These are phyloP conservation scores for Penicillium sp. DNA, from an alignment of 2,329 filamentous ascomycete species.

Conservation along the genomic window DNA sequence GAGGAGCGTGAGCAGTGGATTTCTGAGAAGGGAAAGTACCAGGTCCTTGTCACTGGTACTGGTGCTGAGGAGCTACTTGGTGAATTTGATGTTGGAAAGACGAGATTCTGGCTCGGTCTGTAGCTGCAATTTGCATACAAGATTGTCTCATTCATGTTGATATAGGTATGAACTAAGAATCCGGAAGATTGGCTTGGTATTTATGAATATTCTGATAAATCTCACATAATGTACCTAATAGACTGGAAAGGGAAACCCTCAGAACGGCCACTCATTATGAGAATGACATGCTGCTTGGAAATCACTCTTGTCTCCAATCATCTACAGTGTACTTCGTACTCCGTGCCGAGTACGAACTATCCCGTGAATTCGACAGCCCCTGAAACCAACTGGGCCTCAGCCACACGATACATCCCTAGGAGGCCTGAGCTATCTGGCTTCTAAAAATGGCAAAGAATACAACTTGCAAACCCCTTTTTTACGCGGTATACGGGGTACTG, in stretches of 20 bases:
- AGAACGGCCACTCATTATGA: too few species aligned
- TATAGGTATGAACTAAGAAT: neutral
- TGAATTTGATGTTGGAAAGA: slow-evolving; percentile 61
- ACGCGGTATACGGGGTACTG: neutral
- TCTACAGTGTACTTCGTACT: too few species aligned
- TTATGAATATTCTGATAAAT: neutral
- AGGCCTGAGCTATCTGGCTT: neutral
- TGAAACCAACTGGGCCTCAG: neutral
- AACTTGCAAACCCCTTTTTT: neutral
- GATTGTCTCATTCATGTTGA: neutral
- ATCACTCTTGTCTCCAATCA: too few species aligned
- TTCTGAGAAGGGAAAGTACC: slow-evolving; percentile 66
- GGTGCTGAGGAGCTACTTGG: slow-evolving; percentile 53
- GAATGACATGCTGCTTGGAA: too few species aligned
- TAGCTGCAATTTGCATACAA: slow-evolving; percentile 33
- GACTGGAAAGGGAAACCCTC: too few species aligned
- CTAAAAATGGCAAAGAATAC: neutral
- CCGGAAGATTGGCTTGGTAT: neutral
- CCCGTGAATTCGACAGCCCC: neutral
- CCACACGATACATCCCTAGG: neutral
- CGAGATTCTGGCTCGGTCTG: slow-evolving; percentile 68
- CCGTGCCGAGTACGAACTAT: too few species aligned
- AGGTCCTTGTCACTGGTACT: slow-evolving; percentile 63
- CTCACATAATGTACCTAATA: too few species aligned
- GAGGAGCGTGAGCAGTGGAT: slow-evolving; percentile 68